Evolutionary conservation across 768 basidiomycete genomes (phyloP), one percentile per base, ranked within the genome.

Genomic region (Kwoniella botswanensis): DNA sequence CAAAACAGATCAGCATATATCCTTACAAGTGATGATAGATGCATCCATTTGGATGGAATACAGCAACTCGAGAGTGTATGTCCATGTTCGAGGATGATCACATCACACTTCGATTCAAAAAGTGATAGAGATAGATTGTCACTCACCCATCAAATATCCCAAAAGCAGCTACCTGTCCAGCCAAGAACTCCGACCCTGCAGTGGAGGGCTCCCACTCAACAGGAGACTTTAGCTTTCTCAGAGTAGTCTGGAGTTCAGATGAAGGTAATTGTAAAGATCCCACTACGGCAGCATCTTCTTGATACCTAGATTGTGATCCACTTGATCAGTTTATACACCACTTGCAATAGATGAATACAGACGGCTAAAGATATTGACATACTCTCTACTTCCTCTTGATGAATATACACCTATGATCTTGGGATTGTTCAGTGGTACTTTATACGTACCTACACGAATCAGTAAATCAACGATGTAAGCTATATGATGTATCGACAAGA

Each of bases 141-240:
- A 82, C 87, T 67, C 76, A 92, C 92, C 94, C 94, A 69, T 97
- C 94, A 81, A 94, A 97, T 67, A 97, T 90, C 41, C 94, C 94
- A 46, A 93, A 88, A 75, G 92, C 94, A 5, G 93, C 87, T 7
- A 90, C 91, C 82, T 97, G 93, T 35, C 88, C 85, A 1, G 92
- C 87, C 22, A 93, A 85, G 6, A 86, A 84, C 43, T 89, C 86
- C 1, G 86, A 63, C 3, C 74, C 77, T 7, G 76, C 86, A 10
- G 72, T 60, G 1, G 65, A 21, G 0, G 91, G 89, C 72, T 92
- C 87, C 94, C 94, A 96, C 63, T 91, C 88, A 65, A 90, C 29
- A 4, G 57, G 46, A 11, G 42, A 29, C 84, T 83, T 70, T 9
- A 66, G 35, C 72, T 88, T 89, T 78, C 90, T 88, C 53, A 93